These are phyloP conservation scores for Lumnitzera littorea DNA, from an alignment of 345 rosid species.

Conservation along the genomic window DNA sequence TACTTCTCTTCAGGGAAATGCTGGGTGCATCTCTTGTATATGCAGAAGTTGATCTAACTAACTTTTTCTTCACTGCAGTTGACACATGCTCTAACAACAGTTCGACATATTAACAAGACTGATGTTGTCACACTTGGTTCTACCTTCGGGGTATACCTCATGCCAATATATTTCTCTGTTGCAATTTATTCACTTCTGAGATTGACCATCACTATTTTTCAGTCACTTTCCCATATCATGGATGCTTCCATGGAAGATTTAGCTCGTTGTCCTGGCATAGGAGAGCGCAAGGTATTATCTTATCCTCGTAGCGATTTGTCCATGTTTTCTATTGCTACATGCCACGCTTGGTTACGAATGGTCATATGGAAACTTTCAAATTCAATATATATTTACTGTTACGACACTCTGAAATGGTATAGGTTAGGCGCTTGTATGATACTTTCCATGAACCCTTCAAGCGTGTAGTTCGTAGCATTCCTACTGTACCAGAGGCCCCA, in stretches of 20 bases:
- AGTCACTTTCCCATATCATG: conserved; percentile 80
- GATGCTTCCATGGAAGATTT: conserved; percentile 97
- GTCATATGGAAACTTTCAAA: background rate
- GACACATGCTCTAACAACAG: conserved; percentile 66
- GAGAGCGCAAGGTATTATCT: conserved; percentile 72
- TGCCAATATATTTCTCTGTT: too few relatives aligned
- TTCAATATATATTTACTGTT: background rate
- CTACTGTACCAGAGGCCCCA: conserved; percentile 37
- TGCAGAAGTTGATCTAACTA: background rate
- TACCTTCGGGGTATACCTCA: conserved; percentile 66
- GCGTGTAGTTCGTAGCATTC: conserved; percentile 45
- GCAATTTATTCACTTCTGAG: too few relatives aligned
- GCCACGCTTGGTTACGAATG: too few relatives aligned
- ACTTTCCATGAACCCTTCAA: conserved; percentile 95
- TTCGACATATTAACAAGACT: conserved; percentile 83
- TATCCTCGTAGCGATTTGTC: background rate
- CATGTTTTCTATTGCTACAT: background rate
- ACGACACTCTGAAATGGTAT: background rate
- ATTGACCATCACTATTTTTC: conserved; percentile 9
- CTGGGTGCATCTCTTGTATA: background rate
- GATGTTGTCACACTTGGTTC: conserved; percentile 97
- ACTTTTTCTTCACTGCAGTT: conserved; percentile 28
- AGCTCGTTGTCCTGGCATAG: conserved; percentile 92
- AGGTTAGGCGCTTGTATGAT: conserved; percentile 87
- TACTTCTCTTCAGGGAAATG: background rate